Percentiles rank a stretch among this genome's conserved stretches.
Evolutionary conservation across 306 rosid species (phyloP).

Genomic region (Delonix regia): DNA sequence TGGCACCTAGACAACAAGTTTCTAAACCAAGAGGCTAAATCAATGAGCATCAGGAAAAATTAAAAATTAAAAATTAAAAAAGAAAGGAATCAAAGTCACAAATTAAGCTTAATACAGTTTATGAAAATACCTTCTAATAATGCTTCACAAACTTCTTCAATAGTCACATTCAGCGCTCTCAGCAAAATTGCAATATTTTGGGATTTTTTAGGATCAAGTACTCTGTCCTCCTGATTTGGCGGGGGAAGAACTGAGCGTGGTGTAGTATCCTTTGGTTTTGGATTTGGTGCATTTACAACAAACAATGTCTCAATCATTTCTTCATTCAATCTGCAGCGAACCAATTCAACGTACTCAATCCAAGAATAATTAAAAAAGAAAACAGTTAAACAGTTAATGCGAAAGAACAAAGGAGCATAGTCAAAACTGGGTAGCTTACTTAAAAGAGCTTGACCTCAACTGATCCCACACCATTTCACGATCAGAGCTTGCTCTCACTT

Average conservation of each 20-base stretch:
- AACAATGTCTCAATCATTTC: slow-evolving; percentile 91
- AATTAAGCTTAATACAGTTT: neutral
- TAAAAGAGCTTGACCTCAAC: slow-evolving; percentile 82
- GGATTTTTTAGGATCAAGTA: slow-evolving; percentile 93
- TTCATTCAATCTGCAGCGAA: slow-evolving; percentile 80
- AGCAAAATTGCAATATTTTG: slow-evolving; percentile 91
- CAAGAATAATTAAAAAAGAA: slow-evolving; percentile 31
- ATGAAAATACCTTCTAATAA: slow-evolving; percentile 71
- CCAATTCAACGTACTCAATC: slow-evolving; percentile 39
- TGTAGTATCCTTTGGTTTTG: slow-evolving; percentile 51
- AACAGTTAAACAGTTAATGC: neutral
- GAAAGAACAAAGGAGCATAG: neutral
- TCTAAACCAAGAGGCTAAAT: neutral
- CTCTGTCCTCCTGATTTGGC: slow-evolving; percentile 64
- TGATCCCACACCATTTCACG: slow-evolving; percentile 98
- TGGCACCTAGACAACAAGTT: neutral
- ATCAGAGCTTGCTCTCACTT: slow-evolving; percentile 91
- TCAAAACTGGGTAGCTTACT: slow-evolving; percentile 51
- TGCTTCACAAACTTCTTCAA: slow-evolving; percentile 89
- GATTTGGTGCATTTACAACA: slow-evolving; percentile 57
- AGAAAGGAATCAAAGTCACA: slow-evolving; percentile 5
- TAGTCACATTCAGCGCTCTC: slow-evolving; percentile 83
- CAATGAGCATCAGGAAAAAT: neutral
- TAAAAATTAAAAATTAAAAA: too few species aligned
- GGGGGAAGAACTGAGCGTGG: slow-evolving; percentile 44